Percentiles rank a stretch among this genome's conserved stretches.
These are phyloP conservation scores for Alloascoidea africana DNA, from an alignment of 805 yeast genomes.

Conservation along the genomic window DNA sequence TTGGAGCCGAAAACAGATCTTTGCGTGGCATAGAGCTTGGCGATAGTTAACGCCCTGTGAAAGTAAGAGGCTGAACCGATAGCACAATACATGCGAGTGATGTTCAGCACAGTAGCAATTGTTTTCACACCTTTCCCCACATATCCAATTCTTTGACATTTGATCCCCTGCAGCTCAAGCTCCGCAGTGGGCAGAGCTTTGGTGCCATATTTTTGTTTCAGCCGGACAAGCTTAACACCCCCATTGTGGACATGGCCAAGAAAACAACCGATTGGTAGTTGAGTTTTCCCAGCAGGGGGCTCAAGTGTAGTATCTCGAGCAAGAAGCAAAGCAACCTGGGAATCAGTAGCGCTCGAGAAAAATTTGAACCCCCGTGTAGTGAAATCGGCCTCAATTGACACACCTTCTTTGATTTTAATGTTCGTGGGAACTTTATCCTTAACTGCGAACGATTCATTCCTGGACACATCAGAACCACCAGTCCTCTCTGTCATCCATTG, in stretches of 20 bases:
- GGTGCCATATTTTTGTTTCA: conserved; percentile 17
- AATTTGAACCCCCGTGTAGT: conserved; percentile 15
- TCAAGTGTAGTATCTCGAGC: conserved; percentile 12
- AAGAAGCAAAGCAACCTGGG: conserved; percentile 14
- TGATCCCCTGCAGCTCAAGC: conserved; percentile 12
- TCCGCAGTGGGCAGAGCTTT: conserved; percentile 17
- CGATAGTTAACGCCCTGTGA: conserved; percentile 12
- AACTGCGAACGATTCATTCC: conserved; percentile 15
- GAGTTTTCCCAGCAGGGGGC: not conserved
- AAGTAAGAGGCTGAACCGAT: conserved; percentile 12
- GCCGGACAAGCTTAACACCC: conserved; percentile 12
- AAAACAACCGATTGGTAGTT: conserved; percentile 9
- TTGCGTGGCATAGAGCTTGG: conserved; percentile 12
- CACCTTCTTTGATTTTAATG: not conserved
- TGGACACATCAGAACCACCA: conserved; percentile 17
- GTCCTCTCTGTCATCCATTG: conserved; percentile 20
- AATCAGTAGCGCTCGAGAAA: conserved; percentile 18
- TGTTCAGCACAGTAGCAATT: conserved; percentile 14
- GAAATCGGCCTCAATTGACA: not conserved
- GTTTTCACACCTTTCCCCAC: conserved; percentile 14
- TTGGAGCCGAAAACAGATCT: conserved; percentile 14
- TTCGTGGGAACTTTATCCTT: conserved; percentile 7
- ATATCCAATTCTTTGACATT: conserved; percentile 10
- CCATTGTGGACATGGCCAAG: conserved; percentile 14
- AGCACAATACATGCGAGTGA: conserved; percentile 14